A percentile compares a stretch with the other conserved stretches of the same genome.
Evolutionary conservation across 169 alveolate genomes (phyloP).

Genomic region (Perkinsus marinus): DNA sequence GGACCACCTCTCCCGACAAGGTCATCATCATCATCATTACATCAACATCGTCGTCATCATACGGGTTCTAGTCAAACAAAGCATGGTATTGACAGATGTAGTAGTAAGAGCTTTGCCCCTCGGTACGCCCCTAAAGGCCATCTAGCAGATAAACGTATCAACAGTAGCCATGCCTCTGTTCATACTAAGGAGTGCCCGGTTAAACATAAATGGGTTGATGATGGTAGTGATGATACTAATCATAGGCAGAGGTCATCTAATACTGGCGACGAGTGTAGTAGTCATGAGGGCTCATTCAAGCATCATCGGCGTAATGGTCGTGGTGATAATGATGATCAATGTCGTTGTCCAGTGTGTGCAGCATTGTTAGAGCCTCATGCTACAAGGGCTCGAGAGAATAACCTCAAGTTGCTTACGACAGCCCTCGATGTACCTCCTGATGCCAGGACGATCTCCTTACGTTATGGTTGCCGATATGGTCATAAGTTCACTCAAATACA

Average conservation of each 20-base stretch:
- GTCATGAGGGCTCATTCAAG: background rate
- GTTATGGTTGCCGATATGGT: background rate
- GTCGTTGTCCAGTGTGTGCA: background rate
- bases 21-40: too few species aligned
- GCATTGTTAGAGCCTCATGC: background rate
- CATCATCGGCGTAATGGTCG: background rate
- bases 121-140: background rate
- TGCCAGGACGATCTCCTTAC: background rate
- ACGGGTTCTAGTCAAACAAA: too few species aligned
- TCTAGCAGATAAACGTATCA: background rate
- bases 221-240: background rate
- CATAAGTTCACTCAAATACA: background rate
- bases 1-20: too few species aligned
- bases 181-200: background rate
- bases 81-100: background rate
- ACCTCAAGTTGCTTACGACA: background rate
- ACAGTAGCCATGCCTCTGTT: background rate
- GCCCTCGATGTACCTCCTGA: background rate
- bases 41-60: too few species aligned
- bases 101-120: background rate
- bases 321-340: background rate
- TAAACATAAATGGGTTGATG: background rate
- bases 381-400: background rate
- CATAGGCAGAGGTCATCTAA: too few species aligned
- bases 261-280: too few species aligned